Base-by-base conservation (phyloP, 441 rosid species). In the Macaranga tanarius region DNA sequence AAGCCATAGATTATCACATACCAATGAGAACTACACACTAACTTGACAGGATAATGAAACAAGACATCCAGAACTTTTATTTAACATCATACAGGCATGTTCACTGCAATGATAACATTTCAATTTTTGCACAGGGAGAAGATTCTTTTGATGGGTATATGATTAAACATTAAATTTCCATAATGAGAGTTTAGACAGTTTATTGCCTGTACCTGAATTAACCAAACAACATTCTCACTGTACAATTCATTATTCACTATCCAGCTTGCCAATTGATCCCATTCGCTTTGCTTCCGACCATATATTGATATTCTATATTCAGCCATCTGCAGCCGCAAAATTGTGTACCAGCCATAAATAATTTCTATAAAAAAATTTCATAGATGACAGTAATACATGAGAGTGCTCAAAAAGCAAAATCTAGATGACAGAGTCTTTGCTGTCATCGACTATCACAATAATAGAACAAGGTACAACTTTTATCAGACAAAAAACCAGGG, bases 221-320 rank as follows among this genome's bases (percentile, higher is more conserved):
- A 87, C 99, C 99, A 96, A 66, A 96, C 98, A 81, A 93, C 98
- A 75, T 93, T 93, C 86, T 90, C 96, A 73, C 94, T 91, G 85
- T 96, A 96, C 77, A 96, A 80, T 63, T 93, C 98, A 81, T 93
- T 96, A 86, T 96, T 96, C 79, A 96, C 96, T 75, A 96, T 93
- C 99, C 99, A 96, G 85, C 98, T 92, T 69, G 99, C 99, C 78
- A 93, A 55, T 78, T 96, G 98, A 73, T 96, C 99, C 99, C 99
- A 96, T 75, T 96, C 98, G 72, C 98, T 93, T 89, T 92, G 94
- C 86, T 96, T 96, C 84, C 99, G 83, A 54, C 99, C 99, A 65
- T 95, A 93, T 76, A 95, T 95, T 42, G 99, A 96, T 85, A 96
- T 78, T 82, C 99, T 86, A 79, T 96, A 96, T 82, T 96, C 98